These are phyloP conservation scores for Cladosporium oxysporum DNA, from an alignment of 2,329 filamentous ascomycete genomes.

Conservation along the genomic window DNA sequence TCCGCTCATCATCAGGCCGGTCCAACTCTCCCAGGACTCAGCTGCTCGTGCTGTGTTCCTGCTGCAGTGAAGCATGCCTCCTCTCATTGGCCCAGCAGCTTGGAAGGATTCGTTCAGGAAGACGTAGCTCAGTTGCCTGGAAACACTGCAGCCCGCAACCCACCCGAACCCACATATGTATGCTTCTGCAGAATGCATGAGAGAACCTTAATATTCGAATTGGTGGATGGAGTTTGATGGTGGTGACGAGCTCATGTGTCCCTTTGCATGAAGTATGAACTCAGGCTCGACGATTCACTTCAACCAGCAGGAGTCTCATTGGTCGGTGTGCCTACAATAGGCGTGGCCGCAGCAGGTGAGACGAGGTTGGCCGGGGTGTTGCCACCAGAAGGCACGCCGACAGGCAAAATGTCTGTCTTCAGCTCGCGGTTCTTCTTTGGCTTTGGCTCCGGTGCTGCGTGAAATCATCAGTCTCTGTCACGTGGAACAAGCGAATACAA, in stretches of 20 bases:
- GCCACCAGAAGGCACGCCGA: slow-evolving; percentile 34
- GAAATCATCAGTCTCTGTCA: not conserved
- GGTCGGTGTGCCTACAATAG: not conserved
- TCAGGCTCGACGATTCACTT: not conserved
- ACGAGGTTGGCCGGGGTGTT: slow-evolving; percentile 5
- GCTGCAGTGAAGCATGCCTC: not conserved
- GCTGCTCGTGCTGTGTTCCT: not conserved
- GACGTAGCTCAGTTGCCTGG: not conserved
- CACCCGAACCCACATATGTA: not conserved
- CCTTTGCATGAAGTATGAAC: not conserved
- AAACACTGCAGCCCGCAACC: not conserved
- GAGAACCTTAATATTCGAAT: not conserved
- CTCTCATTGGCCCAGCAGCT: not conserved
- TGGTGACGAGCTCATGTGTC: not conserved
- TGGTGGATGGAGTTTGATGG: not conserved
- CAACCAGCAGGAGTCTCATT: slow-evolving; percentile 6
- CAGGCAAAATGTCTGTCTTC: slow-evolving; percentile 59
- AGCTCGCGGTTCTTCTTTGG: slow-evolving; percentile 65
- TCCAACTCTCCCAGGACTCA: not conserved
- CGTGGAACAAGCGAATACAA: not conserved
- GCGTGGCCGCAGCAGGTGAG: slow-evolving; percentile 10
- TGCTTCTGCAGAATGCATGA: not conserved
- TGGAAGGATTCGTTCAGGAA: not conserved
- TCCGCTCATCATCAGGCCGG: not conserved
- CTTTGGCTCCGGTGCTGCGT: slow-evolving; percentile 61